These are phyloP conservation scores for Cutaneotrichosporon curvatum DNA, from an alignment of 1,284 basidiomycete species.

Conservation along the genomic window DNA sequence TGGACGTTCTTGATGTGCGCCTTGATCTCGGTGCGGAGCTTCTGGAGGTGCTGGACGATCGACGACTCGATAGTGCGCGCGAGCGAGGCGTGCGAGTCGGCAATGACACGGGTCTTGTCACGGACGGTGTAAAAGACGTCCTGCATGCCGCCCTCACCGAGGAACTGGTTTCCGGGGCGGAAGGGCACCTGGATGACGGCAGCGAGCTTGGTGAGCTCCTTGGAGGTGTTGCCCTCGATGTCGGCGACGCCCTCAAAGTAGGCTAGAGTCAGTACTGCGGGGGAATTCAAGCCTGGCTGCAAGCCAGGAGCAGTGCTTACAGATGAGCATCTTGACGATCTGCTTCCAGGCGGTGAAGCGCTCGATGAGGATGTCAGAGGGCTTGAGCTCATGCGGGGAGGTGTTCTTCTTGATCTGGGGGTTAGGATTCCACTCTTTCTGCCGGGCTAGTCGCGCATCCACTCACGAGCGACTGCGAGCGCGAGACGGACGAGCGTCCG, in stretches of 20 bases:
- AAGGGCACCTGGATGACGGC: constrained; percentile 98
- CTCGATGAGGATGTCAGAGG: constrained; percentile 95
- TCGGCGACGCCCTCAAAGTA: constrained; percentile 76
- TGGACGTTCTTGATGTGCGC: constrained; percentile 97
- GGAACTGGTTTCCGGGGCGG: constrained; percentile 86
- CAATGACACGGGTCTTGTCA: constrained; percentile 88
- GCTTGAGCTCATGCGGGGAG: constrained; percentile 79
- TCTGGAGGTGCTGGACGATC: constrained; percentile 96
- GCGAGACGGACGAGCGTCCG: constrained; percentile 59
- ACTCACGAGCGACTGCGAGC: constrained; percentile 62
- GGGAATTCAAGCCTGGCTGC: no score
- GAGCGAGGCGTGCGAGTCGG: constrained; percentile 93
- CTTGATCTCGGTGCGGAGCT: constrained; percentile 89
- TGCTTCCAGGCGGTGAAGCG: constrained; percentile 59
- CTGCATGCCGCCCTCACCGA: constrained; percentile 86
- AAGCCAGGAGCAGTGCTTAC: constrained; percentile 27
- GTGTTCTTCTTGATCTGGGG: constrained; percentile 75
- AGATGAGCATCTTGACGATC: constrained; percentile 90
- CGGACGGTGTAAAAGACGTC: constrained; percentile 90
- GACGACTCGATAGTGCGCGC: constrained; percentile 94
- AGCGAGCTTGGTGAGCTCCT: constrained; percentile 91
- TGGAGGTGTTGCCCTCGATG: constrained; percentile 89
- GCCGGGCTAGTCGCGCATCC: neutral
- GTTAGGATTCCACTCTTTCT: neutral
- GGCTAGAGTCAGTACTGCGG: constrained; percentile 27